Base-by-base conservation (phyloP, 139 green algal species). In the Micractinium conductrix region DNA sequence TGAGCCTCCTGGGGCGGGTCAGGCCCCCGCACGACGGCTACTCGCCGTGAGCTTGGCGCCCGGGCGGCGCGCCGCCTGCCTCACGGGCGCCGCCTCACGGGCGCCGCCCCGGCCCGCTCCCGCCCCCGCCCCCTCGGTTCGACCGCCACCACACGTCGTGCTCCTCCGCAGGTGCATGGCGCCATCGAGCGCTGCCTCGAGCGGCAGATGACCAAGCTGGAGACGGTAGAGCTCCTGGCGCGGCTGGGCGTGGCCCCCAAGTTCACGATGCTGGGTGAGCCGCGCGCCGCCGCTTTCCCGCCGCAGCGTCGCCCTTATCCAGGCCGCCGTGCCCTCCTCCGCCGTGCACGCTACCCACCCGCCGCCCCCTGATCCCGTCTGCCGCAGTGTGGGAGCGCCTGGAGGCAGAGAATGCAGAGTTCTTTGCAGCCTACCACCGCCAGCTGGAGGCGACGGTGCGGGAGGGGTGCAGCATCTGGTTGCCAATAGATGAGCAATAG, bases 371-470 rank as follows among this genome's bases (percentile, higher is more conserved):
- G 3, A 21, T 38, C 21, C 33, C 35, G 30, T 71, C 17, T 19
- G 19, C 75, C 26, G 37, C 84, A 83, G 86, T 89, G 38, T 89
- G 86, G 86, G 30, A 84, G 19, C 60, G 80, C 10, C 81, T 89
- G 35, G 80, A 85, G 65, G 19, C 45, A 3, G 80, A 89, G 40
- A 89, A 89, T 38, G n/a, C 60, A 10, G 86, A 87, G 45, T 89
- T 75, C 5, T 89, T 89, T 19, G 37, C 35, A 2, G n/a, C 35
- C 8, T 80, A 72, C 45, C 68, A 87, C 26, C 30, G 42, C 7
- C 37, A 83, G 80, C 69, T 85, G 28, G 50, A 58, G 24, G 68
- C 79, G 4, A 68, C 68, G 79, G 79, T 85, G 65, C 60, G 62
- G 28, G 24, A n/a, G 3, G 53, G 33, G 53, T 68, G 30, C 26